Evolutionary conservation across 1,139 yeast species (phyloP).

Genomic region (Candida labiduridarum): DNA sequence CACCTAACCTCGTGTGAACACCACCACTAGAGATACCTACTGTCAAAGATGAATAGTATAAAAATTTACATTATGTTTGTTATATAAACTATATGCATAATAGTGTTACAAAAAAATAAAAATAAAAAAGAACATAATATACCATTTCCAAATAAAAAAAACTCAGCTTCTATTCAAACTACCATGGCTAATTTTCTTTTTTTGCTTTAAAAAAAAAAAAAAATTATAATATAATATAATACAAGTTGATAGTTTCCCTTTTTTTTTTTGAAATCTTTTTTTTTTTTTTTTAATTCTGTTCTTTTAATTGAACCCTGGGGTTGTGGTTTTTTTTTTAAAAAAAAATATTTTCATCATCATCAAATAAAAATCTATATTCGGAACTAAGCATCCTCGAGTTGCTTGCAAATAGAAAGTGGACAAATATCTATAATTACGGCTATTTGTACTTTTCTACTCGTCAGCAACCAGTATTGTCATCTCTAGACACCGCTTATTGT

Average conservation of each 20-base stretch:
- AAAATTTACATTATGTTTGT: background rate
- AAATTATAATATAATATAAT: background rate
- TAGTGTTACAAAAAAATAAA: background rate
- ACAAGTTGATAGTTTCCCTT: background rate
- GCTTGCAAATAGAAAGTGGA: background rate
- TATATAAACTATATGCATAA: background rate
- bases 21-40: no score
- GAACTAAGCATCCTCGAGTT: background rate
- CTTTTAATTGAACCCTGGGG: background rate
- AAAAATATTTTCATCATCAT: constrained; percentile 2
- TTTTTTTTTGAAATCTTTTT: background rate
- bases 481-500: background rate
- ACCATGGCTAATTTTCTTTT: background rate
- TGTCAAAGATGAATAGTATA: background rate
- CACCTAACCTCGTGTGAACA: background rate
- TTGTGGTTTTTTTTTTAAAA: background rate
- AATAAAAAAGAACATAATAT: background rate
- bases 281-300: background rate
- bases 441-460: background rate
- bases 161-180: background rate
- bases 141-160: no score
- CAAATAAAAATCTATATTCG: constrained; percentile 2
- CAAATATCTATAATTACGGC: constrained; percentile 1
- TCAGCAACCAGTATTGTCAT: background rate
- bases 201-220: background rate